These are phyloP conservation scores for Forsythia suspensa DNA, from an alignment of 257 asterid species.

Conservation along the genomic window DNA sequence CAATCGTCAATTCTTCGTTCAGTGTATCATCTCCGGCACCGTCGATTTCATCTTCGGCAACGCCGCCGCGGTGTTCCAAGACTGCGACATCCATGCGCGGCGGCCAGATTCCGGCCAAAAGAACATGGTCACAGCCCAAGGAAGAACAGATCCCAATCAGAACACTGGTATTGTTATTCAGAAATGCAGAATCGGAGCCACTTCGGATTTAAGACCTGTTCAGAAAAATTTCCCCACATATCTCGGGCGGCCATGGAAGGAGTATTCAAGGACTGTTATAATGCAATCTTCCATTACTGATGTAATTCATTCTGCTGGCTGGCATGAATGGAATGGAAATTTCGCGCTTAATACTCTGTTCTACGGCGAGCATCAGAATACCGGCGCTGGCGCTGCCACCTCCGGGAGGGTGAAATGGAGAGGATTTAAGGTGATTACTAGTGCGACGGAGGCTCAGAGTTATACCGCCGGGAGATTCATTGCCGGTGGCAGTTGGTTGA, in stretches of 20 bases:
- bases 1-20: conserved; percentile 51
- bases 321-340: conserved; percentile 65
- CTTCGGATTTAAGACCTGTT: conserved; percentile 52
- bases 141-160: conserved; percentile 67
- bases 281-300: conserved; percentile 58
- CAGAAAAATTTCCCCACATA: conserved; percentile 46
- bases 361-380: conserved; percentile 58
- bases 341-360: conserved; percentile 55
- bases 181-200: conserved; percentile 53
- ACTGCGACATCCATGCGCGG: conserved; percentile 65
- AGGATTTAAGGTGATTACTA: conserved; percentile 59
- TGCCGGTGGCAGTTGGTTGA: conserved; percentile 67
- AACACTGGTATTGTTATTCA: conserved; percentile 71
- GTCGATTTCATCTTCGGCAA: conserved; percentile 71
- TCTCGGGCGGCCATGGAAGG: conserved; percentile 65
- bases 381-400: conserved; percentile 62
- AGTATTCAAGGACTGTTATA: conserved; percentile 60
- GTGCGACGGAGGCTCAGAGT: conserved; percentile 57
- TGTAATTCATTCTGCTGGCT: conserved; percentile 54
- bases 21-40: conserved; percentile 53
- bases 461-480: conserved; percentile 51
- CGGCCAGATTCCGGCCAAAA: conserved; percentile 51
- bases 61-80: conserved; percentile 48
- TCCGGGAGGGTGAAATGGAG: conserved; percentile 54
- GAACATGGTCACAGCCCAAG: conserved; percentile 75